A percentile compares a stretch with the other conserved stretches of the same genome.
These are phyloP conservation scores for Acanthamoeba quina DNA, from an alignment of 208 protist genomes.

Conservation along the genomic window DNA sequence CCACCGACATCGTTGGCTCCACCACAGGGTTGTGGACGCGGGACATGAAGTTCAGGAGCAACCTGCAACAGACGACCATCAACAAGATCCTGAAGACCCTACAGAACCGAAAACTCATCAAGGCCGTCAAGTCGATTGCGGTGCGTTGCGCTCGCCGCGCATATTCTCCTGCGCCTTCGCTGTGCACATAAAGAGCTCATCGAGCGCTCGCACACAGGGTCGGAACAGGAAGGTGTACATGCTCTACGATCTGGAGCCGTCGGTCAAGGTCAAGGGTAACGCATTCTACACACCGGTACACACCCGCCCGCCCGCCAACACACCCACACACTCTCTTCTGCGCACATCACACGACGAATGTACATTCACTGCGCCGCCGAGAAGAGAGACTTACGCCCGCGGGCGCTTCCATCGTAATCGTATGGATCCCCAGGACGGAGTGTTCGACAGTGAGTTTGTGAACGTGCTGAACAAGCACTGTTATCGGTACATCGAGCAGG, in stretches of 20 bases:
- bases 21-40: slow-evolving; percentile 84
- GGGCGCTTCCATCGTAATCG: too few species aligned
- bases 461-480: slow-evolving; percentile 49
- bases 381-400: too few species aligned
- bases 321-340: background rate
- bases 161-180: too few species aligned
- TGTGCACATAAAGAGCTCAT: too few species aligned
- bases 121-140: slow-evolving; percentile 86
- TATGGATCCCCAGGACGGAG: slow-evolving; percentile 56
- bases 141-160: background rate
- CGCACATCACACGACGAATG: too few species aligned
- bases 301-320: background rate
- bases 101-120: slow-evolving; percentile 87
- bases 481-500: slow-evolving; percentile 5
- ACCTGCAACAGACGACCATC: slow-evolving; percentile 84
- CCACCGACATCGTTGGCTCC: background rate
- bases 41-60: slow-evolving; percentile 80
- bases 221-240: slow-evolving; percentile 89
- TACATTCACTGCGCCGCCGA: background rate
- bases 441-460: slow-evolving; percentile 85
- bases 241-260: slow-evolving; percentile 86
- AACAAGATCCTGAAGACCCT: slow-evolving; percentile 86
- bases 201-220: background rate
- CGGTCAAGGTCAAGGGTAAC: slow-evolving; percentile 85
- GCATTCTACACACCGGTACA: slow-evolving; percentile 82